phyloP scores from a whole-genome alignment of 148 eudicot genomes.

The Polygonum maritimum region DNA sequence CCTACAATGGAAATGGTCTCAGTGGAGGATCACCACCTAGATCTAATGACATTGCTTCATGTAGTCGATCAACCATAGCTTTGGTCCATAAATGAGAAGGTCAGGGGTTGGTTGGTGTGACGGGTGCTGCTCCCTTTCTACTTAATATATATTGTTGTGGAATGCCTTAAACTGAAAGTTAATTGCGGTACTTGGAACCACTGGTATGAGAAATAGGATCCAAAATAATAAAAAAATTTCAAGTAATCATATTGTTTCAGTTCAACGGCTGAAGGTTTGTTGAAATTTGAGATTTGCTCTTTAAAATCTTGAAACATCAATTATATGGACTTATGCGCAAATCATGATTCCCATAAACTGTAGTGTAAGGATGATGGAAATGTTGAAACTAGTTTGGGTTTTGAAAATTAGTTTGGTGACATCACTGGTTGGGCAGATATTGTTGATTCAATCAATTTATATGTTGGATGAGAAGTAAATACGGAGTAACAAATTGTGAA shows the following conservation, averaged over 20 bases:
- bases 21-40: no score
- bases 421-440: background rate
- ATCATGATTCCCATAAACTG: background rate
- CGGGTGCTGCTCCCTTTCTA: background rate
- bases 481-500: no score
- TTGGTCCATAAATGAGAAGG: no score
- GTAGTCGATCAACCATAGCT: no score
- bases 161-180: background rate
- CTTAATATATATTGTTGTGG: background rate
- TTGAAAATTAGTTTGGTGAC: background rate
- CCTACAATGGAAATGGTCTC: no score
- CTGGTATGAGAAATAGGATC: background rate
- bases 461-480: no score
- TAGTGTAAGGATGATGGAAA: background rate
- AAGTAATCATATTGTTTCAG: background rate
- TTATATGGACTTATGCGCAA: background rate
- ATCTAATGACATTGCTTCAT: no score
- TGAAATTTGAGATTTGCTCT: background rate
- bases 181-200: background rate
- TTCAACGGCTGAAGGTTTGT: background rate
- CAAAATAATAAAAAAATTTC: background rate
- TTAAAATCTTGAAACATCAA: background rate
- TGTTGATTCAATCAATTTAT: background rate
- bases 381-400: background rate
- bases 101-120: background rate